Conservation (phyloP, 2,329 filamentous ascomycete genomes). For the Didymosphaeria variabile region DNA sequence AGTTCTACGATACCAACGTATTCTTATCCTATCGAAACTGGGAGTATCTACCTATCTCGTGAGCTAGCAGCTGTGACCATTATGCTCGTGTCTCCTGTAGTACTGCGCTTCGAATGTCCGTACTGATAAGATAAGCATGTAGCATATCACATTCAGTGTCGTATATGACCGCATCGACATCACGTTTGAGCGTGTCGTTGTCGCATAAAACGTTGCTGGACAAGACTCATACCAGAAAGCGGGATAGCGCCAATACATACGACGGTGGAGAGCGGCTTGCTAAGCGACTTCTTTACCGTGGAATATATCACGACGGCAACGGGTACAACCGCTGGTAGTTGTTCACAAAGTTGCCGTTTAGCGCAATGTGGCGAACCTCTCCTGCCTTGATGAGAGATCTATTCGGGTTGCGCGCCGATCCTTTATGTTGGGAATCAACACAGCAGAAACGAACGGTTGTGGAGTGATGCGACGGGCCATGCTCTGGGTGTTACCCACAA, state of each 20-base stretch:
- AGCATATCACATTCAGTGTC: background rate
- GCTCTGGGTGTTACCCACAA: background rate
- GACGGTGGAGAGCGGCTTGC: background rate
- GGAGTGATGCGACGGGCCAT: background rate
- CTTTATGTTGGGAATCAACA: background rate
- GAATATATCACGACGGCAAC: background rate
- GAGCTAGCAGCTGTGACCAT: background rate
- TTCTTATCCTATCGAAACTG: background rate
- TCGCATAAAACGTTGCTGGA: background rate
- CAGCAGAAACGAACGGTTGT: background rate
- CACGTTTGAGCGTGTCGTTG: background rate
- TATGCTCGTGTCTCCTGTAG: background rate
- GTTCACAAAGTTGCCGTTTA: background rate
- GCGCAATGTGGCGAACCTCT: background rate
- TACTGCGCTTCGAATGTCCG: background rate
- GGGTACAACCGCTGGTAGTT: background rate
- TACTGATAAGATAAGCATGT: background rate
- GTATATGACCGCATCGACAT: background rate
- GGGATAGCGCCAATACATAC: background rate
- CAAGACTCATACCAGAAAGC: background rate
- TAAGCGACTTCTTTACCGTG: background rate
- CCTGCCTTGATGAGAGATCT: background rate
- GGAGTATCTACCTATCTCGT: background rate
- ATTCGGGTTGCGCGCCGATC: background rate
- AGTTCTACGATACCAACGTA: background rate